phyloP scores from a whole-genome alignment of 2,329 filamentous ascomycete species.

The Aureobasidium zeae region DNA sequence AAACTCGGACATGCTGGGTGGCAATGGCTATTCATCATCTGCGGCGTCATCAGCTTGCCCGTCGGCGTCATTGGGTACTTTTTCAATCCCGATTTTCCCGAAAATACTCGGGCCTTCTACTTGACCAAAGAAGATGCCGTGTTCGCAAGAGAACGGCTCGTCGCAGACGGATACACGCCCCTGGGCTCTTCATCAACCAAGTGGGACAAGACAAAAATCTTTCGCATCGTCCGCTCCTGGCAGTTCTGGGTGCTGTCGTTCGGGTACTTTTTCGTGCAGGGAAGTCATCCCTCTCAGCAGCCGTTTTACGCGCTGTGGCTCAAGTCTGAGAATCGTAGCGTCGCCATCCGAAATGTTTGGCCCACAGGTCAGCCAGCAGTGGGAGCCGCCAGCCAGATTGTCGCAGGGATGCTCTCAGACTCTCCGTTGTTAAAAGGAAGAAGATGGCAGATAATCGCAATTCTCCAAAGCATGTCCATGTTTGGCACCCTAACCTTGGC shows the following conservation, averaged over 20 bases:
- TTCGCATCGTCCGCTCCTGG: conserved; percentile 33
- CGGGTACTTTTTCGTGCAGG: conserved; percentile 50
- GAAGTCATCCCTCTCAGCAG: conserved; percentile 37
- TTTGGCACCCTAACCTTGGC: conserved; percentile 47
- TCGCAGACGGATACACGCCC: conserved; percentile 19
- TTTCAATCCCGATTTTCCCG: conserved; percentile 42
- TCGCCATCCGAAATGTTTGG: conserved; percentile 15
- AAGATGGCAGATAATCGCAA: conserved; percentile 13
- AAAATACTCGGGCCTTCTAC: conserved; percentile 40
- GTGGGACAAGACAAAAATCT: conserved; percentile 32
- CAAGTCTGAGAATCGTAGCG: conserved; percentile 29
- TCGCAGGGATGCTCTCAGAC: conserved; percentile 15
- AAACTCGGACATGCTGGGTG: conserved; percentile 45
- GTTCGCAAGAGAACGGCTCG: conserved; percentile 38
- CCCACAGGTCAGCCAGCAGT: conserved; percentile 35
- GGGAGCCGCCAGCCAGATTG: conserved; percentile 42
- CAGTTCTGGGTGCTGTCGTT: conserved; percentile 45
- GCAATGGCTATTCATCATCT: conserved; percentile 36
- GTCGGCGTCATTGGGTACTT: conserved; percentile 46
- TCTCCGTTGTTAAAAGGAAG: conserved; percentile 11
- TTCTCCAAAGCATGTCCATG: conserved; percentile 30
- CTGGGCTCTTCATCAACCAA: conserved; percentile 17
- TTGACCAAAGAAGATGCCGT: conserved; percentile 40
- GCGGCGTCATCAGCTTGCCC: conserved; percentile 39
- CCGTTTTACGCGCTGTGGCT: conserved; percentile 46